Evolutionary conservation across 2,329 filamentous ascomycete species (phyloP).

Genomic region (Paracoccidioides lutzii): DNA sequence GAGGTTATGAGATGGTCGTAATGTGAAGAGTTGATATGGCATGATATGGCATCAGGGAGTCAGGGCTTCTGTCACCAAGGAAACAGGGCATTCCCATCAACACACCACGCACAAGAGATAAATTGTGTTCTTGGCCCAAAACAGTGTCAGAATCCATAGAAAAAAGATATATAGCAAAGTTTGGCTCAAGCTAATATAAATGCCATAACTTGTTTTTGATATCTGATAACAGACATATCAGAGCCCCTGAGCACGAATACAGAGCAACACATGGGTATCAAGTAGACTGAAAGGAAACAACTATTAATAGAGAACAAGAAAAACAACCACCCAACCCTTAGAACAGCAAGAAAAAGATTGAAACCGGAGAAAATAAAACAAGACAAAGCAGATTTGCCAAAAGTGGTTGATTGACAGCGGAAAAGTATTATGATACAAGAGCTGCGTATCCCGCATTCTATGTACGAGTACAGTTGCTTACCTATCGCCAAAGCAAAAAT

Average conservation of each 20-base stretch:
- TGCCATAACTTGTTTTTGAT: background rate
- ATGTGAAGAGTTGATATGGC: background rate
- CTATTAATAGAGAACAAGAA: background rate
- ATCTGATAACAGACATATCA: no score
- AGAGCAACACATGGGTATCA: background rate
- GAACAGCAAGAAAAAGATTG: background rate
- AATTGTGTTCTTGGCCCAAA: no score
- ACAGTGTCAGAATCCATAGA: no score
- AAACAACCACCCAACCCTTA: background rate
- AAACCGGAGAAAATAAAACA: slow-evolving; percentile 6
- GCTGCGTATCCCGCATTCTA: slow-evolving; percentile 5
- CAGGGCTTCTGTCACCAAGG: no score
- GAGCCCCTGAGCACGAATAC: no score
- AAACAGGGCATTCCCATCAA: no score
- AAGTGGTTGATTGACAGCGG: background rate
- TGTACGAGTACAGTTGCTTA: slow-evolving; percentile 7
- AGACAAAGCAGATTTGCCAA: slow-evolving; percentile 7
- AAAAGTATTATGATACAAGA: slow-evolving; percentile 5
- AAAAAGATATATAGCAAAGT: no score
- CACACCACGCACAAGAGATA: no score
- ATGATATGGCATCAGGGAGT: background rate
- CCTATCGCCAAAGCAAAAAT: slow-evolving; percentile 2
- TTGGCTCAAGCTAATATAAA: no score
- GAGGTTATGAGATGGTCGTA: background rate
- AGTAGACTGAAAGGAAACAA: background rate